phyloP scores from a whole-genome alignment of 441 rosid genomes.

The Croton setiger region DNA sequence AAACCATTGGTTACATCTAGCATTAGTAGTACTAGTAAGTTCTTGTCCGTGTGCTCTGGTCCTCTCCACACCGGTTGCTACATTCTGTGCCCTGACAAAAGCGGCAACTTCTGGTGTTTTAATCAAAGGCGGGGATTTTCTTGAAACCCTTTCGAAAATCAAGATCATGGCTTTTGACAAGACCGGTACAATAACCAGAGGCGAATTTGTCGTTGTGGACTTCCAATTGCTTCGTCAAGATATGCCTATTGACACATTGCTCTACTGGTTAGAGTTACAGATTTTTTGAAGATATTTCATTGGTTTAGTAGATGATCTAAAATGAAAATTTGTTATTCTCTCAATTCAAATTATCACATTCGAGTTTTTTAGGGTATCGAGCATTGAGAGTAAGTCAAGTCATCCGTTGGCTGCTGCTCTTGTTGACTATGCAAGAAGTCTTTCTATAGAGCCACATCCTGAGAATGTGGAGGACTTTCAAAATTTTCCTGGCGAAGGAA shows the following conservation, averaged over 20 bases:
- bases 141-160: conserved; percentile 70
- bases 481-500: conserved; percentile 89
- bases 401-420: conserved; percentile 91
- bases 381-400: conserved; percentile 85
- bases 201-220: conserved; percentile 68
- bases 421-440: conserved; percentile 54
- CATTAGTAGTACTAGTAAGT: conserved; percentile 81
- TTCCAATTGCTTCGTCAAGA: conserved; percentile 46
- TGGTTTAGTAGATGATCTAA: too few relatives aligned
- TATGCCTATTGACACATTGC: conserved; percentile 37
- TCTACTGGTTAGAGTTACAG: conserved; percentile 52
- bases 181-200: conserved; percentile 87
- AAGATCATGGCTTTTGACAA: conserved; percentile 78
- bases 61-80: conserved; percentile 92
- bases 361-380: conserved; percentile 63
- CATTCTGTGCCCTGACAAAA: conserved; percentile 79
- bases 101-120: conserved; percentile 84
- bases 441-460: conserved; percentile 64
- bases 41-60: conserved; percentile 91
- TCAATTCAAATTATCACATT: too few relatives aligned
- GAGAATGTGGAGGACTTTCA: conserved; percentile 59
- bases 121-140: conserved; percentile 77
- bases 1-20: conserved; percentile 63
- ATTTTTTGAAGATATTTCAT: too few relatives aligned
- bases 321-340: too few relatives aligned